A percentile compares a stretch with the other conserved stretches of the same genome.
Evolutionary conservation across 2,329 filamentous ascomycete species (phyloP).

Genomic region (Aspergillus candidus): DNA sequence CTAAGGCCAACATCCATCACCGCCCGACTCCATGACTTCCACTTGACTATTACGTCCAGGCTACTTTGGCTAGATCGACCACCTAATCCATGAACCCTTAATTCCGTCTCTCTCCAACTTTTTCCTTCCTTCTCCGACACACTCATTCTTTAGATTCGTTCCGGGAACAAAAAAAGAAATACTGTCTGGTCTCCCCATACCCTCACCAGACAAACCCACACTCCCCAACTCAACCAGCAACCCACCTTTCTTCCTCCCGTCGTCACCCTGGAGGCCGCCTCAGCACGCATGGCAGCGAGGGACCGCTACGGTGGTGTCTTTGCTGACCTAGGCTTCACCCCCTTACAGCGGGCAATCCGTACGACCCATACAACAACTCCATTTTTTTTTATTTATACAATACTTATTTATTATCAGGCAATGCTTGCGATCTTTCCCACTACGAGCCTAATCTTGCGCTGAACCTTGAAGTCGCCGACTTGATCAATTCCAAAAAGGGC

Average conservation of each 20-base stretch:
- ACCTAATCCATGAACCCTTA: too few species aligned
- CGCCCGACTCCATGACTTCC: too few species aligned
- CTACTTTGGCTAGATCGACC: too few species aligned
- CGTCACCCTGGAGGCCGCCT: conserved; percentile 78
- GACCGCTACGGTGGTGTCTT: conserved; percentile 85
- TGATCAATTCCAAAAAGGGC: conserved; percentile 97
- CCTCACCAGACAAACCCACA: too few species aligned
- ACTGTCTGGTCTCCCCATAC: too few species aligned
- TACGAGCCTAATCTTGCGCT: conserved; percentile 96
- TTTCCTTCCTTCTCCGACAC: too few species aligned
- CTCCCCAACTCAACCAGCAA: too few species aligned
- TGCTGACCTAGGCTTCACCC: conserved; percentile 70
- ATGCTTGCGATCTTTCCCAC: conserved; percentile 94
- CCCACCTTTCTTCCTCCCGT: conserved; percentile 8
- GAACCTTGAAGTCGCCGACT: conserved; percentile 90
- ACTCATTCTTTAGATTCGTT: too few species aligned
- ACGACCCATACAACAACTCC: conserved; percentile 23
- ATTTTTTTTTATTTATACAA: neutral
- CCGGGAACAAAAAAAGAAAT: too few species aligned
- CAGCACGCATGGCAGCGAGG: conserved; percentile 87
- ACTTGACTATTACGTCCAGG: too few species aligned
- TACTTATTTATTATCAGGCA: conserved; percentile 46
- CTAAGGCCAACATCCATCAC: too few species aligned
- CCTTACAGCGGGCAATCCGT: conserved; percentile 89
- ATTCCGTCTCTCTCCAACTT: too few species aligned